These are phyloP conservation scores for Apiospora rasikravindrae DNA, from an alignment of 2,329 filamentous ascomycete genomes.

Conservation along the genomic window DNA sequence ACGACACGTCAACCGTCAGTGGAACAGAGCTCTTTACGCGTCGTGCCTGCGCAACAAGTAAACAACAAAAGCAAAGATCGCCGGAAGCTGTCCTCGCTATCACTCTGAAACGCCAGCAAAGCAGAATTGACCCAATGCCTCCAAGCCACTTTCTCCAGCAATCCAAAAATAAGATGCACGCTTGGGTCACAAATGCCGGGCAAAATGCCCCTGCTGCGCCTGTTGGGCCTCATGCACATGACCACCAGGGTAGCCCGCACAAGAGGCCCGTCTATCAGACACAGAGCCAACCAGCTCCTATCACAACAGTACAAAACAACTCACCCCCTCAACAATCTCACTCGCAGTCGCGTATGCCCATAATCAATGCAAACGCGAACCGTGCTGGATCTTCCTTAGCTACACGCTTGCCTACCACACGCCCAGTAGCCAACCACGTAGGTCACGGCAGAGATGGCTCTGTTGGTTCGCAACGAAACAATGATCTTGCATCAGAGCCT, in stretches of 20 bases:
- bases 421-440: conserved; percentile 27
- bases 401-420: conserved; percentile 27
- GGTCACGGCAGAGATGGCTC: conserved; percentile 34
- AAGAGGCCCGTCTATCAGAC: conserved; percentile 31
- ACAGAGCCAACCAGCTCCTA: conserved; percentile 22
- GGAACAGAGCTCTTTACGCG: conserved; percentile 18
- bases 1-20: conserved; percentile 23
- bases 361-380: conserved; percentile 36
- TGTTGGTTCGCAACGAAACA: conserved; percentile 29
- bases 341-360: conserved; percentile 35
- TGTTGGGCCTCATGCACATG: conserved; percentile 29
- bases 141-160: conserved; percentile 39
- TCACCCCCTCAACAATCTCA: conserved; percentile 28
- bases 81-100: not conserved
- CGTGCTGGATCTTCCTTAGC: conserved; percentile 31
- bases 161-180: conserved; percentile 41
- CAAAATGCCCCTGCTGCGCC: conserved; percentile 32
- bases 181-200: conserved; percentile 40
- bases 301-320: conserved; percentile 24
- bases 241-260: conserved; percentile 29
- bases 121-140: conserved; percentile 33
- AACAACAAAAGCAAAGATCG: conserved; percentile 20
- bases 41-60: not conserved
- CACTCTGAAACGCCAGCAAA: conserved; percentile 22
- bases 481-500: conserved; percentile 33